Evolutionary conservation across 2,329 filamentous ascomycete genomes (phyloP), one percentile per base, ranked within the genome.

Genomic region (Phialemoniopsis sp.): DNA sequence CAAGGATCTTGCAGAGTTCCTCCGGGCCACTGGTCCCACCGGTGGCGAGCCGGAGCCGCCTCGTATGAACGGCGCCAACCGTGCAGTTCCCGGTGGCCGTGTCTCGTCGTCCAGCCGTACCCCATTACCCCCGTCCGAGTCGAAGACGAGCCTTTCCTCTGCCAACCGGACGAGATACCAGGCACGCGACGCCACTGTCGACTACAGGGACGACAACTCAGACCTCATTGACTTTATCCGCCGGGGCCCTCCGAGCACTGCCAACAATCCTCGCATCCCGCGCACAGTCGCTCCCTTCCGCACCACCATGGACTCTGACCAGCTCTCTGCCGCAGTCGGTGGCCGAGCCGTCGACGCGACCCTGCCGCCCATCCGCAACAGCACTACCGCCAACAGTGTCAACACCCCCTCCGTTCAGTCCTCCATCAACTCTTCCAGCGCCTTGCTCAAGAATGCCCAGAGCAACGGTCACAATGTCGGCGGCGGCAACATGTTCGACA

Each of bases 211-310:
- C 37, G 82, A 83, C 47, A 94, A 83, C 41, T 86, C 87, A 12
- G 93, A 96, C 44, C 68, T 98, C 42, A 95, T 96, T 48, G 90
- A 97, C 57, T 97, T 98, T 59, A 94, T 98, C 48, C 83, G 90
- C 34, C 83, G 88, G 56, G 91, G 90, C 1, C 89, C 89, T 4
- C 84, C 87, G 0, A 74, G 67, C 44, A 58, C 67, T 33, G 65
- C 69, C 28, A 72, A 70, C 32, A 76, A 77, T 46, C 86, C 81
- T 42, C 81, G 87, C 17, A 93, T 94, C 45, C 85, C 89, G 32
- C 82, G 87, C 14, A 79, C 78, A n/a, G 82, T 93, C 12, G 89
- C 89, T 9, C 88, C 89, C 2, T 95, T 94, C 68, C 77, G 88
- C 39, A 82, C 76, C 29, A 91, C 89, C 0, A 85, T 90, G 73